Conservation (phyloP, 202 grass and related monocot species). For the Eragrostis tef region DNA sequence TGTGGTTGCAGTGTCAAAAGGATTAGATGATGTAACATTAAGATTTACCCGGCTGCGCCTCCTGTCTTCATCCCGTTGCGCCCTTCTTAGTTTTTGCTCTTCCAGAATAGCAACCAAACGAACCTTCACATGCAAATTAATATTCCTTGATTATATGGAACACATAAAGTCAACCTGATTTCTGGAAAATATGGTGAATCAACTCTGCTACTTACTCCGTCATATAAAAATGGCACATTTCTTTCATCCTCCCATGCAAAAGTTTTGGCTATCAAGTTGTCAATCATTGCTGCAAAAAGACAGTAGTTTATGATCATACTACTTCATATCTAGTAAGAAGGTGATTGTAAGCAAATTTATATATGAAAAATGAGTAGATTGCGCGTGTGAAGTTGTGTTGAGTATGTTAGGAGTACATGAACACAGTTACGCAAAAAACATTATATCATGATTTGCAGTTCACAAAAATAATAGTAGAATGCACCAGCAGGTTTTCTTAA, state of each 20-base stretch:
- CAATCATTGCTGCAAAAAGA: conserved; percentile 72
- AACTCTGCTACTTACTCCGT: conserved; percentile 67
- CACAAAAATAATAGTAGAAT: conserved; percentile 6
- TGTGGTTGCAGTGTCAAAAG: not conserved
- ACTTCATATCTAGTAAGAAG: not conserved
- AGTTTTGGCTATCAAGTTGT: conserved; percentile 87
- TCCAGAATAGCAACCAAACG: conserved; percentile 86
- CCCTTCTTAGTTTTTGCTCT: conserved; percentile 86
- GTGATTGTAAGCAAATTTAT: conserved; percentile 10
- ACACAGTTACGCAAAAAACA: not conserved
- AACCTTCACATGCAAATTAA: conserved; percentile 59
- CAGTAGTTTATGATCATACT: conserved; percentile 24
- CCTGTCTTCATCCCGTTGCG: conserved; percentile 85
- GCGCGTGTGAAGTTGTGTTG: not conserved
- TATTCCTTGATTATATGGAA: conserved; percentile 31
- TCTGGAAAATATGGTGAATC: conserved; percentile 23
- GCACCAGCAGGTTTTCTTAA: conserved; percentile 5
- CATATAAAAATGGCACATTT: conserved; percentile 85
- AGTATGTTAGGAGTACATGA: not conserved
- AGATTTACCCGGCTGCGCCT: conserved; percentile 69
- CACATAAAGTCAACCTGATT: conserved; percentile 12
- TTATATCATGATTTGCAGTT: conserved; percentile 22
- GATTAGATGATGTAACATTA: not conserved
- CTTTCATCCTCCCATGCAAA: conserved; percentile 83
- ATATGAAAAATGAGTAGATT: not conserved